Evolutionary conservation across 2,329 filamentous ascomycete genomes (phyloP), one percentile per base, ranked within the genome.

Genomic region (Fusarium annulatum): DNA sequence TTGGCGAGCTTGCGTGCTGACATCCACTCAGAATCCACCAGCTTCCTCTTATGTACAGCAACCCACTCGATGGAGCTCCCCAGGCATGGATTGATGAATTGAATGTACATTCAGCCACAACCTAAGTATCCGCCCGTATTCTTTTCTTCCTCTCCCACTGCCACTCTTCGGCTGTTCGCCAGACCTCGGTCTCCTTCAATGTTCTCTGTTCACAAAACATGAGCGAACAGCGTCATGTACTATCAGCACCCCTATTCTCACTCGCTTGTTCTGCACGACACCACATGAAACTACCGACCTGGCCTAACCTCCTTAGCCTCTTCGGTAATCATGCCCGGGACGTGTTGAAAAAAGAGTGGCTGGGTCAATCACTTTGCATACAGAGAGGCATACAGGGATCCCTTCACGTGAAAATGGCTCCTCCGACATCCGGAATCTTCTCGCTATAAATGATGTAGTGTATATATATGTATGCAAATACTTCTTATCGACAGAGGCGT

Each of bases 331-430:
- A 74, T 36, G 49, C 26, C 56, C 59, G 63, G 63, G 63, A 62
- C 63, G 63, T 61, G 71, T 48, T 61, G 61, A 69, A 74, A 74
- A 68, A 48, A 60, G 71, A 72, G 71, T 74, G 71, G 71, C 63
- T 74, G 71, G 71, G 49, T 60, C 63, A 58, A 66, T 48, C 66
- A 51, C 36, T 26, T 39, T 53, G n/a, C 49, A 65, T 55, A 28
- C 61, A 49, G 26, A 49, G 36, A 57, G 26, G 33, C 45, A 38
- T 36, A 28, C 70, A 73, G 45, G 71, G 62, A 55, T 71, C 41
- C 23, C 57, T 73, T 70, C 74, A 76, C 66, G 66, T 76, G 71
- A 71, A 73, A 70, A 45, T 43, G 42, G n/a, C 51, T 51, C 61
- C 48, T 67, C 51, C 49, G 51, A 42, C n/a, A 42, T 61, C 46